Conservation (phyloP, 2,329 filamentous ascomycete species). For the Drechslera avenae region DNA sequence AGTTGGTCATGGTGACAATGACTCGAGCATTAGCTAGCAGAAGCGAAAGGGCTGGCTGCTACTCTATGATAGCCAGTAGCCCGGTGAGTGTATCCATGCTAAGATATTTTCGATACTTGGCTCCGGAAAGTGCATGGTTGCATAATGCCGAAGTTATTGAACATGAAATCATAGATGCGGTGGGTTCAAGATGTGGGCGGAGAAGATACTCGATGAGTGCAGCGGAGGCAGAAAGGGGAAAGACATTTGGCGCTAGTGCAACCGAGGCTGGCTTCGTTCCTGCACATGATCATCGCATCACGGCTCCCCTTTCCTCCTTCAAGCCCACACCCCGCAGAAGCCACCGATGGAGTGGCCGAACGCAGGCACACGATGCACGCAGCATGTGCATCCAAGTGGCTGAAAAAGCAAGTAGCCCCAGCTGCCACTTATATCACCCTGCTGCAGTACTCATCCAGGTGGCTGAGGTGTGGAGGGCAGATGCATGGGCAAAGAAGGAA, state of each 20-base stretch:
- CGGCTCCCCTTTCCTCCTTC: neutral
- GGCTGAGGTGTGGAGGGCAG: neutral
- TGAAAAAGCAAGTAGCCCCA: neutral
- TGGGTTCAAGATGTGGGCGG: constrained; percentile 3
- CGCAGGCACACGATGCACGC: neutral
- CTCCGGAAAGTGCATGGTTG: too few species aligned
- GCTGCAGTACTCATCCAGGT: neutral
- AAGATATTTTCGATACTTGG: too few species aligned
- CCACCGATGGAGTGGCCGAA: neutral
- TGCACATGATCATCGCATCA: neutral
- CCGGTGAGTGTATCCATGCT: too few species aligned
- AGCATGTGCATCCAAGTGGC: neutral
- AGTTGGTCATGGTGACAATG: too few species aligned
- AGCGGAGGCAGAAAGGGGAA: constrained; percentile 13
- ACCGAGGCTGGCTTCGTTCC: constrained; percentile 7
- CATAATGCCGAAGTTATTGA: constrained; percentile 2
- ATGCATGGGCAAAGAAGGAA: neutral
- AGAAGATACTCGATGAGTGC: constrained; percentile 6
- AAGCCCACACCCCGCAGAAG: neutral
- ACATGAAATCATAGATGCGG: constrained; percentile 3
- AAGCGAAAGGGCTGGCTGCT: too few species aligned
- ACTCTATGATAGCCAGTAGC: too few species aligned
- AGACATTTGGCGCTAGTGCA: constrained; percentile 13
- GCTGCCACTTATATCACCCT: neutral
- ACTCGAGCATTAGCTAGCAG: too few species aligned